Percentiles rank a stretch among this genome's conserved stretches.
These are phyloP conservation scores for Croton laevigatus DNA, from an alignment of 441 rosid species.

Conservation along the genomic window DNA sequence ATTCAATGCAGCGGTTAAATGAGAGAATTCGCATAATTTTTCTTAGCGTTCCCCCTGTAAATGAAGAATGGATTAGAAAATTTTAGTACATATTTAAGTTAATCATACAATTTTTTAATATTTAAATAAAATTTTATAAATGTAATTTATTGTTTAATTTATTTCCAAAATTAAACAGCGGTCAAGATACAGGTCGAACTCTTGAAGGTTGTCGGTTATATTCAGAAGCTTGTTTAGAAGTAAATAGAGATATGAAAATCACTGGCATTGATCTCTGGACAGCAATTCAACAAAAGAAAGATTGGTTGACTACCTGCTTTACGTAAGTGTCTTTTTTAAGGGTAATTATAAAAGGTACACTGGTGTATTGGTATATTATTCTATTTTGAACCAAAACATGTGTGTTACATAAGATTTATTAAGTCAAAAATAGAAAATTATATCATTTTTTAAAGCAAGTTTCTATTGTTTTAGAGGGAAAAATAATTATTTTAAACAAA, in stretches of 20 bases:
- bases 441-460: too few species aligned
- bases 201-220: conserved; percentile 49
- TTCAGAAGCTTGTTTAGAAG: conserved; percentile 57
- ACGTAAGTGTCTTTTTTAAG: conserved; percentile 49
- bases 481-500: too few species aligned
- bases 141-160: neutral
- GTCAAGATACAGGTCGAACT: conserved; percentile 30
- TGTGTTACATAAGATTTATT: too few species aligned
- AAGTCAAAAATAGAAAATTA: too few species aligned
- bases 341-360: too few species aligned
- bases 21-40: conserved; percentile 59
- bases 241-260: conserved; percentile 51
- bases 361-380: too few species aligned
- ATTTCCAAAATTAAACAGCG: neutral
- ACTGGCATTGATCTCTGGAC: conserved; percentile 60
- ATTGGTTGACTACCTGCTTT: conserved; percentile 59
- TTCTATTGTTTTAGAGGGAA: too few species aligned
- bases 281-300: conserved; percentile 46
- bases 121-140: neutral
- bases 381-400: too few species aligned
- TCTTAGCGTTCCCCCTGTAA: conserved; percentile 68
- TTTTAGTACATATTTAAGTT: neutral
- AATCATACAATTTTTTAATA: neutral
- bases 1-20: conserved; percentile 63
- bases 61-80: conserved; percentile 35